phyloP scores from a whole-genome alignment of 2,329 filamentous ascomycete genomes.

The Colletotrichum cuscutae region DNA sequence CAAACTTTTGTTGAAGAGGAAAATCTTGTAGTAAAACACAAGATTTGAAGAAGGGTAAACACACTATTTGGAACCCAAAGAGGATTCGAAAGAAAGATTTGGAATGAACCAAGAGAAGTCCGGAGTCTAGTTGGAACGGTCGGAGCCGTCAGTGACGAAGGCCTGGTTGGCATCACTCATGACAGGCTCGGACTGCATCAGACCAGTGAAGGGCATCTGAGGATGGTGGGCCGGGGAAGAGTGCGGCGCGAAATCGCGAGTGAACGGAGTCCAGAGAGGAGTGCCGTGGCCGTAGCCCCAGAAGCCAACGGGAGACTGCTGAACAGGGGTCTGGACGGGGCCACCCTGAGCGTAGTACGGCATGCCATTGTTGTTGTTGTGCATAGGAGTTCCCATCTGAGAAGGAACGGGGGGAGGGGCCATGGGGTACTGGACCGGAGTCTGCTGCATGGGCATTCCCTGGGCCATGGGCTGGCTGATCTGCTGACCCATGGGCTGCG shows the following conservation, averaged over 20 bases:
- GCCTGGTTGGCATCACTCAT: slow-evolving; percentile 8
- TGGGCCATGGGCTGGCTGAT: neutral
- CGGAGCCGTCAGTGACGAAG: neutral
- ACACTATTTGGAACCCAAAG: neutral
- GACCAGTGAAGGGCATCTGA: neutral
- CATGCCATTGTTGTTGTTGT: slow-evolving; percentile 7
- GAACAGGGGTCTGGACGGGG: slow-evolving; percentile 23
- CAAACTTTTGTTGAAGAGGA: slow-evolving; percentile 5
- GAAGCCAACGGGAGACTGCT: slow-evolving; percentile 28
- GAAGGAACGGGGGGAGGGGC: slow-evolving; percentile 14
- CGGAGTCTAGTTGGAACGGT: neutral
- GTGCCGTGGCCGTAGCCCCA: slow-evolving; percentile 32
- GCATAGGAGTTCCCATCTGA: slow-evolving; percentile 26
- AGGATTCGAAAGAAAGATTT: neutral
- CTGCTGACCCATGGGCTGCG: neutral
- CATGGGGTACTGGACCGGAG: slow-evolving; percentile 27
- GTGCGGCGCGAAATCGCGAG: slow-evolving; percentile 17
- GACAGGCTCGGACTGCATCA: slow-evolving; percentile 31
- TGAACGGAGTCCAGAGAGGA: slow-evolving; percentile 32
- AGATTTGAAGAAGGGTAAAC: slow-evolving; percentile 8
- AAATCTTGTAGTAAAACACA: neutral
- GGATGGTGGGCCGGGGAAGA: slow-evolving; percentile 10
- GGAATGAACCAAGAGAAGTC: neutral
- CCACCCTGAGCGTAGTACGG: slow-evolving; percentile 15
- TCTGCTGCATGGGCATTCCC: slow-evolving; percentile 12